Percentiles rank a stretch among this genome's conserved stretches.
phyloP scores from a whole-genome alignment of 768 basidiomycete species.

The Auricularia sp. region DNA sequence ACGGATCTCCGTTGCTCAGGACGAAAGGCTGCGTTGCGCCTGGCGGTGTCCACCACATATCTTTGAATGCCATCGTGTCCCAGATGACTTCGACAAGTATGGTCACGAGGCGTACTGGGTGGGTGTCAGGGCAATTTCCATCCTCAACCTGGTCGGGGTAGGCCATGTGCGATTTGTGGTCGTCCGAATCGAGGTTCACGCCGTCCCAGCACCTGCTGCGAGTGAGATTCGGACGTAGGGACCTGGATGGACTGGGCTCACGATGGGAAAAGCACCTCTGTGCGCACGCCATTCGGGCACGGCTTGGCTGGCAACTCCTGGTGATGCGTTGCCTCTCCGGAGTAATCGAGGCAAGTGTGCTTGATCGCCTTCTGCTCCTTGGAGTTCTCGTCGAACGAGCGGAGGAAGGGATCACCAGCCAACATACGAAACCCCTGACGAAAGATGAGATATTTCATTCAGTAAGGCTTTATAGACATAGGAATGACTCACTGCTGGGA shows the following conservation, averaged over 20 bases:
- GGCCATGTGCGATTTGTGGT: constrained; percentile 32
- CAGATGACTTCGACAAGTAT: constrained; percentile 11
- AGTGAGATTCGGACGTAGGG: background rate
- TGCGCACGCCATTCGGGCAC: constrained; percentile 21
- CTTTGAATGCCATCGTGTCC: background rate
- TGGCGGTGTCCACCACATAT: background rate
- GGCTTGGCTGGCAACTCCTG: constrained; percentile 11
- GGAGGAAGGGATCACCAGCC: constrained; percentile 35
- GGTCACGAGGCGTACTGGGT: constrained; percentile 14
- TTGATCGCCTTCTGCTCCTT: constrained; percentile 27
- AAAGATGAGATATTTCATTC: background rate
- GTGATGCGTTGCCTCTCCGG: constrained; percentile 13
- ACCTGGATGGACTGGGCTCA: background rate
- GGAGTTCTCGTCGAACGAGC: constrained; percentile 35
- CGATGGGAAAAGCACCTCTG: constrained; percentile 23
- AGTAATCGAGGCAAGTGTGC: constrained; percentile 35
- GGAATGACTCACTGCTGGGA: background rate
- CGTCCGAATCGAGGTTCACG: constrained; percentile 25
- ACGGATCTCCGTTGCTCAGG: background rate
- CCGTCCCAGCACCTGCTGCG: constrained; percentile 29
- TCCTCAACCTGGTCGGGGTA: constrained; percentile 16
- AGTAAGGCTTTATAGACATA: background rate
- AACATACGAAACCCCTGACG: constrained; percentile 24
- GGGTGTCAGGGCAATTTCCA: constrained; percentile 13
- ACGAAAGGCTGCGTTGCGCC: constrained; percentile 1